Evolutionary conservation across 2,329 filamentous ascomycete species (phyloP).

Genomic region (Zopfia rhizophila): DNA sequence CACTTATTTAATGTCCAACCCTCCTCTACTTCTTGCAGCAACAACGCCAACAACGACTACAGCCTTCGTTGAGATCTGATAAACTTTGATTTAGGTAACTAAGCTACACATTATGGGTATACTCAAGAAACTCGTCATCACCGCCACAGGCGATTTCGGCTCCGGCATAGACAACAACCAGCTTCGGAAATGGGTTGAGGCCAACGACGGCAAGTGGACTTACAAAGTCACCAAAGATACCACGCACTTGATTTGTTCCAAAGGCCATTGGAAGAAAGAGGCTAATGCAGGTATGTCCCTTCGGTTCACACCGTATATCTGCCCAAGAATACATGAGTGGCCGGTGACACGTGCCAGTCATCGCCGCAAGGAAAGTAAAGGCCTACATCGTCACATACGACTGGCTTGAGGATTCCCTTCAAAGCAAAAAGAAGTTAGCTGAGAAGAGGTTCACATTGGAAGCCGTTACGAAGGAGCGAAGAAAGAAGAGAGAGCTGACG

Average conservation of each 20-base stretch:
- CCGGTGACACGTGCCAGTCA: not conserved
- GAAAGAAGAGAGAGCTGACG: conserved; percentile 43
- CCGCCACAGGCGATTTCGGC: conserved; percentile 68
- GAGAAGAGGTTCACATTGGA: conserved; percentile 50
- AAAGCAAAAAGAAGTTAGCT: conserved; percentile 37
- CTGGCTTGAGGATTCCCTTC: conserved; percentile 63
- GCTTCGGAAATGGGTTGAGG: conserved; percentile 72
- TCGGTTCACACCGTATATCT: not conserved
- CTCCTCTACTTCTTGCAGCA: too few species aligned
- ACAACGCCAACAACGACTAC: conserved; percentile 1
- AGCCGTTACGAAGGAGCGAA: conserved; percentile 33
- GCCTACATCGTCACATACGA: conserved; percentile 53
- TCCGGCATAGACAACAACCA: conserved; percentile 58
- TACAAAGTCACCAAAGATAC: conserved; percentile 63
- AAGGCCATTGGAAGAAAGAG: conserved; percentile 67
- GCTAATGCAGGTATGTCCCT: conserved; percentile 52
- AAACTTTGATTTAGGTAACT: too few species aligned
- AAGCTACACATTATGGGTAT: conserved; percentile 47
- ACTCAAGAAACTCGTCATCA: conserved; percentile 66
- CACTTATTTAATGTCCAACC: too few species aligned
- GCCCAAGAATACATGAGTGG: not conserved
- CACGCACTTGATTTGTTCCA: conserved; percentile 78
- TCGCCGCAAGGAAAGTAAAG: conserved; percentile 6
- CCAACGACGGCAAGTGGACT: conserved; percentile 69
- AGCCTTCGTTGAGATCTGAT: too few species aligned